Evolutionary conservation across 148 eudicot genomes (phyloP), one percentile per base, ranked within the genome.

Genomic region (Rhododendron henanense): DNA sequence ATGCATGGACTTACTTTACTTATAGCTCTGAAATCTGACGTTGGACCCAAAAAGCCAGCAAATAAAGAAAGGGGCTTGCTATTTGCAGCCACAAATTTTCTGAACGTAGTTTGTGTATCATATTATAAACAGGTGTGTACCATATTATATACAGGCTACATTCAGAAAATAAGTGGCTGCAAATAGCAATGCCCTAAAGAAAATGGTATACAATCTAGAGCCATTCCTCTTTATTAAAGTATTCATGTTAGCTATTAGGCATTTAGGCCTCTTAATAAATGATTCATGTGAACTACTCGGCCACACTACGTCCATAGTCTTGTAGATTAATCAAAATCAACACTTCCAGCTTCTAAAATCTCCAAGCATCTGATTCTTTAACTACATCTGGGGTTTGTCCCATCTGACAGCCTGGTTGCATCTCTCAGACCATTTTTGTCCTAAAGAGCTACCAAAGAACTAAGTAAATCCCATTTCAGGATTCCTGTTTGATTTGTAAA

Each of bases 391-490:
- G 18, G 18, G 41, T 31, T 81, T 79, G 14, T 79, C 31, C 31
- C 47, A 84, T 71, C 76, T 25, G 67, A 87, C 86, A 87, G 74
- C 74, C 88, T 79, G 79, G 69, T 82, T 35, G 44, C 73, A 28
- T 39, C 69, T 71, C 33, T 51, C 73, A 10, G 10, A 47, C 45
- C 73, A 19, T 19, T 35, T 48, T 83, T 14, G 18, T 55, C 13
- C 47, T 31, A 44, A 45, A 53, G 10, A 25, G 23, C 51, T 25
- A 6, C 31, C 67, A 2, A 78, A 63, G 71, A 9, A 28, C 69
- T 14, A 44, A 3, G 37, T 51, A 61, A 37, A 31, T 14, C 21
- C 35, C 11, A 33, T 31, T 47, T 9, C 57, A 74, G 59, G 41
- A 55, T 47, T 71, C 77, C 78, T 76, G 76, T 45, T 63, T 35